phyloP scores from a whole-genome alignment of 2,329 filamentous ascomycete genomes.

The Akanthomyces dipterigenus region DNA sequence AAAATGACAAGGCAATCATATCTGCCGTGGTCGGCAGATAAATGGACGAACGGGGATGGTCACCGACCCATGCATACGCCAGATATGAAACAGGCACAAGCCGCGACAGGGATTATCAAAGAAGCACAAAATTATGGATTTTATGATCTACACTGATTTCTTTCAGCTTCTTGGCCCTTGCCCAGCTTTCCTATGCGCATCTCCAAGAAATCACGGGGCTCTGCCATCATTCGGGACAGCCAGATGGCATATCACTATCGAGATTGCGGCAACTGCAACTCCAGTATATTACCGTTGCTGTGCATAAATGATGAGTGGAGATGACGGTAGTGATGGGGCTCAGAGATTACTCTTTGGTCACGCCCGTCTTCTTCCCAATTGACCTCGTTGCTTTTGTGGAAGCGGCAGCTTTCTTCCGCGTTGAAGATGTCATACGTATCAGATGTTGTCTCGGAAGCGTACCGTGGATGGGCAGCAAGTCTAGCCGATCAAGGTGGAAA shows the following conservation, averaged over 20 bases:
- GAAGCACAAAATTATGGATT: neutral
- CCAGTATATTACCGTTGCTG: too few relatives aligned
- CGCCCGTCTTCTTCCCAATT: too few relatives aligned
- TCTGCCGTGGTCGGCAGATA: slow-evolving; percentile 1
- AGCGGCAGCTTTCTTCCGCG: neutral
- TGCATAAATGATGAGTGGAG: too few relatives aligned
- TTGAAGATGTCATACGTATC: neutral
- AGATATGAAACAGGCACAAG: neutral
- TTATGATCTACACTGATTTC: neutral
- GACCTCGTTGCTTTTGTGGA: too few relatives aligned
- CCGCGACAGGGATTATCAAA: neutral
- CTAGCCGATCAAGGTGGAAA: neutral
- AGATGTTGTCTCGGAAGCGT: neutral
- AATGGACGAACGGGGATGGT: neutral
- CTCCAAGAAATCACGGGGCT: too few relatives aligned
- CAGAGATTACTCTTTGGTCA: too few relatives aligned
- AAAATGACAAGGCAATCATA: neutral
- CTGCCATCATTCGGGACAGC: too few relatives aligned
- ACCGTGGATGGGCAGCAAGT: neutral
- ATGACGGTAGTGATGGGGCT: too few relatives aligned
- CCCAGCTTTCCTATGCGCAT: neutral
- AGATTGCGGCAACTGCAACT: too few relatives aligned
- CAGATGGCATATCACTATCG: too few relatives aligned
- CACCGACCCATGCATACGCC: neutral
- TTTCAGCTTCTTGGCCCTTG: neutral